Evolutionary conservation across 306 rosid species (phyloP).

Genomic region (Calophaca sinica): DNA sequence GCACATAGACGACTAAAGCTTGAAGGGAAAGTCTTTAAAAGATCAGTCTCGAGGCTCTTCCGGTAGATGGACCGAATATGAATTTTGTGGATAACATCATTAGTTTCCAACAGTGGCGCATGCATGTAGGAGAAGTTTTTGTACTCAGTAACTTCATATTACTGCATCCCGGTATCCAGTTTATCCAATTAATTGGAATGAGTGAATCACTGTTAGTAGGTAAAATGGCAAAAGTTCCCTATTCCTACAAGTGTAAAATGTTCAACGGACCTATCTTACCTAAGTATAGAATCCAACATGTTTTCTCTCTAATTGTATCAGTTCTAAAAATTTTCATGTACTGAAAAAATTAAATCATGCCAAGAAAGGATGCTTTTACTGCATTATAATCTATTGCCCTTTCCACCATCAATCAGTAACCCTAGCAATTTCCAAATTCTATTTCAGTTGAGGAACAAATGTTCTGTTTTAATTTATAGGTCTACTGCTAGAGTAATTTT

Average conservation of each 20-base stretch:
- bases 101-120: slow-evolving; percentile 5
- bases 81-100: slow-evolving; percentile 12
- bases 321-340: background rate
- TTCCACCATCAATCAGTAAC: background rate
- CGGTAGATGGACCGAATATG: slow-evolving; percentile 55
- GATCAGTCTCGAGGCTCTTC: slow-evolving; percentile 77
- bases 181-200: slow-evolving; percentile 5
- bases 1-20: slow-evolving; percentile 84
- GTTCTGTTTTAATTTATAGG: no score
- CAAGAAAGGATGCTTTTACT: background rate
- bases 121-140: background rate
- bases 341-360: background rate
- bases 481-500: no score
- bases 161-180: slow-evolving; percentile 8
- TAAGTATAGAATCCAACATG: background rate
- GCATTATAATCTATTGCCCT: background rate
- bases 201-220: slow-evolving; percentile 25
- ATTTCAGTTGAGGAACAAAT: no score
- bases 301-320: slow-evolving; percentile 3
- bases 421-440: background rate
- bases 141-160: background rate
- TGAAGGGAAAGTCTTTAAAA: slow-evolving; percentile 90
- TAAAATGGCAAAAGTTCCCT: background rate
- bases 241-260: slow-evolving; percentile 9
- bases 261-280: background rate